phyloP scores from a whole-genome alignment of 192 early-diverging fungal species.

The Backusella morwellensis region DNA sequence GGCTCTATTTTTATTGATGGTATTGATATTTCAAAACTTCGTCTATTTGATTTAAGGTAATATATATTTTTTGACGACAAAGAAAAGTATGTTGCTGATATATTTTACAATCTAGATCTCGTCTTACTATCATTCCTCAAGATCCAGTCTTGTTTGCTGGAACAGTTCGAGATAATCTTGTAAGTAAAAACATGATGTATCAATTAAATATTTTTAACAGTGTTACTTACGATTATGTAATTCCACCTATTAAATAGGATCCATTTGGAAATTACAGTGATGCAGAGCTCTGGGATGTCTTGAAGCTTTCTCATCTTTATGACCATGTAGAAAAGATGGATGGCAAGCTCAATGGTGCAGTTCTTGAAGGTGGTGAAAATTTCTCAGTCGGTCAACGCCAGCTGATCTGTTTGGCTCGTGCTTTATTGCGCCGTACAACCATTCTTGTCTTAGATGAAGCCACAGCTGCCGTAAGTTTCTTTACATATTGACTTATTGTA shows the following conservation, averaged over 20 bases:
- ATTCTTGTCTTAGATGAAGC: constrained; percentile 88
- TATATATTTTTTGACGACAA: not conserved
- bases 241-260: constrained; percentile 27
- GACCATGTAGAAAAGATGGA: constrained; percentile 57
- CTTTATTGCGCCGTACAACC: constrained; percentile 67
- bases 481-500: not conserved
- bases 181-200: not conserved
- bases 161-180: constrained; percentile 51
- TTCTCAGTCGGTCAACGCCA: constrained; percentile 84
- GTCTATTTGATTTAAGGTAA: constrained; percentile 36
- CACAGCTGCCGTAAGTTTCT: constrained; percentile 57
- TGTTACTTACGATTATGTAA: not conserved
- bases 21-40: constrained; percentile 54
- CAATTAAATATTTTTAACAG: not conserved
- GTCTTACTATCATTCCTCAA: constrained; percentile 79
- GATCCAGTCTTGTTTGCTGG: constrained; percentile 73
- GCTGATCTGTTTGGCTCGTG: constrained; percentile 60
- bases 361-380: constrained; percentile 81
- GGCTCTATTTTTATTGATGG: constrained; percentile 61
- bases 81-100: not conserved
- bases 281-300: constrained; percentile 64
- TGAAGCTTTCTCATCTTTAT: constrained; percentile 69
- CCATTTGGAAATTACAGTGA: constrained; percentile 49
- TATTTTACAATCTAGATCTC: constrained; percentile 35
- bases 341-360: constrained; percentile 63